Base-by-base conservation (phyloP, 2,329 filamentous ascomycete species). In the Fusarium beomiforme region DNA sequence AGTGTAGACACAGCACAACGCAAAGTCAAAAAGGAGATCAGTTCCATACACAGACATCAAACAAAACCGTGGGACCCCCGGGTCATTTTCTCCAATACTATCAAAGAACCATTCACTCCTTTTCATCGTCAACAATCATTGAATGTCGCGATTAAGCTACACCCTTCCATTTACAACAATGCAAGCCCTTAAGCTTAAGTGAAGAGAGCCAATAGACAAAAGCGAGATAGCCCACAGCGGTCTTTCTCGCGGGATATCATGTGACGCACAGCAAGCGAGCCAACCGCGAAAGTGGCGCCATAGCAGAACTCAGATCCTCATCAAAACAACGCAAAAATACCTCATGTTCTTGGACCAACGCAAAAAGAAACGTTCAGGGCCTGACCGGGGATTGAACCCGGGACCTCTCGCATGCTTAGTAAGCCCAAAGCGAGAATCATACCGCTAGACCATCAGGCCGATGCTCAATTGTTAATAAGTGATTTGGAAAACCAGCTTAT, bases 381-480 rank as follows among this genome's bases (percentile, higher is more conserved):
- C 39, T 34, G 33, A 79, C 81, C 81, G 81, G 80, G 81, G 77
- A 80, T 83, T 80, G 81, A 83, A 83, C 81, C 80, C 81, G 81
- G 81, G 81, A 81, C 81, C 81, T 83, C 81, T 76, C 77, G 79
- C 81, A 83, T n/a, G n/a, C n/a, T n/a, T n/a, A n/a, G n/a, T n/a
- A n/a, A n/a, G n/a, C 67, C 67, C 67, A 70, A 70, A 70, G 67
- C 67, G n/a, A 3, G 67, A 70, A 70, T 70, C 67, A 70, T 70
- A 70, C 67, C 26, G 3, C 67, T 70, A 58, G 67, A 70, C 67
- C 67, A 70, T 51, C 26, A 44, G 62, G 67, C 67, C 67, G 16
- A 33, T 4, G 17, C 4, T 17, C 31, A 31, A 14, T 47, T 31
- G 6, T 47, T 47, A 16, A 1, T 0, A n/a, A 1, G 0, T 0